Percentiles rank a stretch among this genome's conserved stretches.
Evolutionary conservation across 352 stramenopile genomes (phyloP).

Genomic region (Globisporangium mamillatum): DNA sequence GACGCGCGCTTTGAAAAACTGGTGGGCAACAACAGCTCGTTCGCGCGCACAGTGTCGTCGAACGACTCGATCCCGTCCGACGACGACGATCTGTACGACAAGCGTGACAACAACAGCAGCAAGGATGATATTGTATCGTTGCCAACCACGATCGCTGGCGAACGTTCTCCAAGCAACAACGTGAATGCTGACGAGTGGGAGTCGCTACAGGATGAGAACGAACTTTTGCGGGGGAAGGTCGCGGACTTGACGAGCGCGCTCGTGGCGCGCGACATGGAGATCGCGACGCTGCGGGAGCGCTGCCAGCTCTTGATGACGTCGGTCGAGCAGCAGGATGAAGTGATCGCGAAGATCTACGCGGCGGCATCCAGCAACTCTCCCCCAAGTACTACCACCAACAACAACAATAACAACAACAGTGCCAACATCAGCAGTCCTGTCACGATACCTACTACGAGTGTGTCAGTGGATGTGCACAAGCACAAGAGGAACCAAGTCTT

Average conservation of each 20-base stretch:
- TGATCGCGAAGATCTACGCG: slow-evolving; percentile 79
- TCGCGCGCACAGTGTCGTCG: slow-evolving; percentile 18
- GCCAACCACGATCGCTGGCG: background rate
- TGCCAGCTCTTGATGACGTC: slow-evolving; percentile 56
- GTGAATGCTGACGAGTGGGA: slow-evolving; percentile 23
- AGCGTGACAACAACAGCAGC: slow-evolving; percentile 10
- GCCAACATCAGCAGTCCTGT: slow-evolving; percentile 3
- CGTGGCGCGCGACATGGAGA: slow-evolving; percentile 73
- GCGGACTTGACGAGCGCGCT: slow-evolving; percentile 68
- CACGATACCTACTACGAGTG: background rate
- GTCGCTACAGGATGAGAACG: slow-evolving; percentile 38
- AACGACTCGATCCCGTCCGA: slow-evolving; percentile 20
- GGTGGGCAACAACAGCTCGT: slow-evolving; percentile 14
- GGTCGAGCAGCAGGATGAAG: slow-evolving; percentile 74
- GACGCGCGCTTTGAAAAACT: slow-evolving; percentile 9
- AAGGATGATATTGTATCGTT: background rate
- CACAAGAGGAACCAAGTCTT: slow-evolving; percentile 1
- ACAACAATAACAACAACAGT: background rate
- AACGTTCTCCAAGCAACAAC: background rate
- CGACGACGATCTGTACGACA: slow-evolving; percentile 1
- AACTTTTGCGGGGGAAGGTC: slow-evolving; percentile 47
- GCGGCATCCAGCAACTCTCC: slow-evolving; percentile 17
- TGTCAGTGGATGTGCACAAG: slow-evolving; percentile 6
- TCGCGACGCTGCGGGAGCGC: slow-evolving; percentile 56
- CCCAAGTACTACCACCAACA: slow-evolving; percentile 1